Base-by-base conservation (phyloP, 2,329 filamentous ascomycete genomes). In the Pyrenophora teres region DNA sequence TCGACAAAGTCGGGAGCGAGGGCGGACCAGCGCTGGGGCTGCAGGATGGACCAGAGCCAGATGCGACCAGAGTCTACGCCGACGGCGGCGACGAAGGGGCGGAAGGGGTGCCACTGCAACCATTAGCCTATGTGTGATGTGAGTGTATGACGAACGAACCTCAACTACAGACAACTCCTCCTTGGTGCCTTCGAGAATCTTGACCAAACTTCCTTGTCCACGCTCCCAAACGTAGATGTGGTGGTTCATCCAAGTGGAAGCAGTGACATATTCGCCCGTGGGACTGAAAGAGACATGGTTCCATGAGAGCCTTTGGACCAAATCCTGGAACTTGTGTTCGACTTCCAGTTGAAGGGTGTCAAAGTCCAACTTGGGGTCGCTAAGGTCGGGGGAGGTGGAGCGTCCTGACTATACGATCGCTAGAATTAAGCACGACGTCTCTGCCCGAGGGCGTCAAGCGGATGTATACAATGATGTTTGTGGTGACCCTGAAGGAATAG, bases 221-320 rank as follows among this genome's bases (percentile, higher is more conserved):
- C 94, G 86, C 76, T 99, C 94, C 94, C 93, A 97, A 23, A 97
- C 92, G 75, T 97, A 97, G 58, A 99, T 89, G 74, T 99, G 93
- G 65, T 97, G 92, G 68, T 99, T 99, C 81, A 97, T 97, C 74
- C 92, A 96, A 2, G 94, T 97, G 21, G 92, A 96, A 0, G 95
- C 94, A 19, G 92, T 92, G 35, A 99, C 92, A 70, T 97, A 97
- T 74, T 99, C 94, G 45, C 92, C 92, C 0, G 90, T 94, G 1
- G 90, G 88, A 67, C 91, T 96, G 72, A 99, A 97, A 0, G 92
- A 92, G 52, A 96, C 92, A 68, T 97, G 92, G 68, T 97, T 99
- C 94, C 94, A 99, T 6, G 89, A 92, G 10, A 97, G 78, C 38
- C 89, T 86, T 70, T 99, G 97, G 43, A 99, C 94, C 3, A 97